Evolutionary conservation across 2,329 filamentous ascomycete species (phyloP).

Genomic region (Myrmaecium sp.): DNA sequence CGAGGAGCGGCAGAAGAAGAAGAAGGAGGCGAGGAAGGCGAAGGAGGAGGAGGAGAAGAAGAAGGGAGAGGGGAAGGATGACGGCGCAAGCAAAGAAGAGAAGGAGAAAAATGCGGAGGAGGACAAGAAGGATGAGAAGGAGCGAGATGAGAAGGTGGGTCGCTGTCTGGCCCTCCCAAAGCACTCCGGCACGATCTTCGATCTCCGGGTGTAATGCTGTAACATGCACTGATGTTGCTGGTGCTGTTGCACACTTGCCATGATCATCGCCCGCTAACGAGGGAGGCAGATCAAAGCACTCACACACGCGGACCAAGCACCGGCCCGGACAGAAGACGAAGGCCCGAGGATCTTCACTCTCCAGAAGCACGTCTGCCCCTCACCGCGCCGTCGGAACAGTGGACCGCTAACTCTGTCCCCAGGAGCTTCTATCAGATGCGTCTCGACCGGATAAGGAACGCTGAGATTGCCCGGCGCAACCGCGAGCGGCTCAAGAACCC

Average conservation of each 20-base stretch:
- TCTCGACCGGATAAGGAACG: constrained; percentile 58
- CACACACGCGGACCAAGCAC: constrained; percentile 27
- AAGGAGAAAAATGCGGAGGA: constrained; percentile 47
- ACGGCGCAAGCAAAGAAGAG: constrained; percentile 42
- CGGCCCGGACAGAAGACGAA: constrained; percentile 40
- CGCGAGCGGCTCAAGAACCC: constrained; percentile 66
- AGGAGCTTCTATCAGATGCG: constrained; percentile 80
- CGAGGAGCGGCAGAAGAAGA: constrained; percentile 39
- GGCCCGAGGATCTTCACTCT: constrained; percentile 69
- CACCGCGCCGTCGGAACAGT: neutral
- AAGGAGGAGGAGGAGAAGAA: constrained; percentile 26
- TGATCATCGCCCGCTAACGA: no score
- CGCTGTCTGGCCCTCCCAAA: constrained; percentile 9
- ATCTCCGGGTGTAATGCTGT: neutral
- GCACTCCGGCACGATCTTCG: neutral
- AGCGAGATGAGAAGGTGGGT: constrained; percentile 40
- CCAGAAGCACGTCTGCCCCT: constrained; percentile 44
- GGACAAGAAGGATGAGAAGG: constrained; percentile 47
- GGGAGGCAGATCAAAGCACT: constrained; percentile 28
- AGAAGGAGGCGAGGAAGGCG: constrained; percentile 29
- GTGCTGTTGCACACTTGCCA: no score
- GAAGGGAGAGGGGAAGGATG: constrained; percentile 23
- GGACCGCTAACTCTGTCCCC: constrained; percentile 4
- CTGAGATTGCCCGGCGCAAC: constrained; percentile 65
- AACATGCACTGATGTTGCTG: neutral